These are phyloP conservation scores for Dendrothele bispora DNA, from an alignment of 768 basidiomycete species.

Conservation along the genomic window DNA sequence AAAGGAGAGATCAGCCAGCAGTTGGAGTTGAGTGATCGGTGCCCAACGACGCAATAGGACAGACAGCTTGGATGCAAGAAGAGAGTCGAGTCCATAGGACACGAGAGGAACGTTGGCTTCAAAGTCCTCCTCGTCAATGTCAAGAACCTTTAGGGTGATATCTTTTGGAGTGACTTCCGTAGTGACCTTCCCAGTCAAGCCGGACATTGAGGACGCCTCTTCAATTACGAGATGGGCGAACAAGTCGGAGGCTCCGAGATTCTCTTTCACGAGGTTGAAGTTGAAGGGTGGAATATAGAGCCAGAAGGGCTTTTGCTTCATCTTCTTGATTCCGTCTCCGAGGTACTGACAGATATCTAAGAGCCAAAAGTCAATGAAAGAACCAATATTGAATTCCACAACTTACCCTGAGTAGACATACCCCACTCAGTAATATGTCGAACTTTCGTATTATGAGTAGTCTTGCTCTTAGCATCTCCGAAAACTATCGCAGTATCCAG, in stretches of 20 bases:
- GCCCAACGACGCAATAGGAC: background rate
- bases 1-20: conserved; percentile 7
- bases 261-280: background rate
- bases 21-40: conserved; percentile 6
- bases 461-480: background rate
- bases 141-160: background rate
- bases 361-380: too few relatives aligned
- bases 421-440: background rate
- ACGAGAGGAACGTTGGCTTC: conserved; percentile 5
- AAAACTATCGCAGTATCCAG: background rate
- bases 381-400: background rate
- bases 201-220: too few relatives aligned
- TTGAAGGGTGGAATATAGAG: background rate
- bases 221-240: too few relatives aligned
- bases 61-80: conserved; percentile 1
- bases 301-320: background rate
- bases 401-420: background rate
- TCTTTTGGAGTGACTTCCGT: too few relatives aligned
- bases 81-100: conserved; percentile 8
- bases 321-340: background rate
- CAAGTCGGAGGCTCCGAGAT: too few relatives aligned
- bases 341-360: background rate
- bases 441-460: too few relatives aligned
- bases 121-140: conserved; percentile 4
- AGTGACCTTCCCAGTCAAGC: too few relatives aligned